A percentile compares a stretch with the other conserved stretches of the same genome.
phyloP scores from a whole-genome alignment of 2,329 filamentous ascomycete genomes.

The Fusarium xylarioides region DNA sequence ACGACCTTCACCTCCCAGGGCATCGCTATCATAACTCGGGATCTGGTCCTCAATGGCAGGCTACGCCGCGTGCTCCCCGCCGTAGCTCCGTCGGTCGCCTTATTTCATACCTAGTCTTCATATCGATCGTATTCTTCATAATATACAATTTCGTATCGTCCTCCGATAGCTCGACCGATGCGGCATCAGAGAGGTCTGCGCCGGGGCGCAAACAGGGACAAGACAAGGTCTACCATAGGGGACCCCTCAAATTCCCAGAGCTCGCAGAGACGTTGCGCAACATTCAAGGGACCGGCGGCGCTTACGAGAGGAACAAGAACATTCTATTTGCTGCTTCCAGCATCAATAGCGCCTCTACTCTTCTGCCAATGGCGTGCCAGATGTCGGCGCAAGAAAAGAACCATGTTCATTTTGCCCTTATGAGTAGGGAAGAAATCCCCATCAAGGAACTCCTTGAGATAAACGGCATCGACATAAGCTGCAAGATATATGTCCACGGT shows the following conservation, averaged over 20 bases:
- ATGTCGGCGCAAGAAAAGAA: slow-evolving; percentile 78
- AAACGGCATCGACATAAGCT: slow-evolving; percentile 80
- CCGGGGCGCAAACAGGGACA: slow-evolving; percentile 22
- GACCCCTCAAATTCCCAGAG: slow-evolving; percentile 73
- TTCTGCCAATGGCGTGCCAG: slow-evolving; percentile 86
- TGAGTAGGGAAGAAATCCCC: slow-evolving; percentile 76
- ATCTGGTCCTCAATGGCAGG: slow-evolving; percentile 51
- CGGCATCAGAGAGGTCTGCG: slow-evolving; percentile 5
- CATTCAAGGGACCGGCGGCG: slow-evolving; percentile 63
- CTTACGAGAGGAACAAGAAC: slow-evolving; percentile 67
- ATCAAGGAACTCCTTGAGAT: slow-evolving; percentile 75
- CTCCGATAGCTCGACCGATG: slow-evolving; percentile 45
- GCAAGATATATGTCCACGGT: slow-evolving; percentile 71
- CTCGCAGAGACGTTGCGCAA: slow-evolving; percentile 71
- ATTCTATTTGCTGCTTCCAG: slow-evolving; percentile 83
- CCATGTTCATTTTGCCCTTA: slow-evolving; percentile 82
- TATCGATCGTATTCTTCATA: slow-evolving; percentile 62
- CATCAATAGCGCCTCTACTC: slow-evolving; percentile 73
- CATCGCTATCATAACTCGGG: slow-evolving; percentile 42
- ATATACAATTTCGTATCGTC: slow-evolving; percentile 33
- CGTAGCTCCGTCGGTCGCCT: slow-evolving; percentile 65
- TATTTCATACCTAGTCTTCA: slow-evolving; percentile 64
- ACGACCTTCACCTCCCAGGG: slow-evolving; percentile 55
- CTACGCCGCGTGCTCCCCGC: slow-evolving; percentile 52
- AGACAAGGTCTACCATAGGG: slow-evolving; percentile 66